Evolutionary conservation across 257 asterid genomes (phyloP).

Genomic region (Salvia hispanica): DNA sequence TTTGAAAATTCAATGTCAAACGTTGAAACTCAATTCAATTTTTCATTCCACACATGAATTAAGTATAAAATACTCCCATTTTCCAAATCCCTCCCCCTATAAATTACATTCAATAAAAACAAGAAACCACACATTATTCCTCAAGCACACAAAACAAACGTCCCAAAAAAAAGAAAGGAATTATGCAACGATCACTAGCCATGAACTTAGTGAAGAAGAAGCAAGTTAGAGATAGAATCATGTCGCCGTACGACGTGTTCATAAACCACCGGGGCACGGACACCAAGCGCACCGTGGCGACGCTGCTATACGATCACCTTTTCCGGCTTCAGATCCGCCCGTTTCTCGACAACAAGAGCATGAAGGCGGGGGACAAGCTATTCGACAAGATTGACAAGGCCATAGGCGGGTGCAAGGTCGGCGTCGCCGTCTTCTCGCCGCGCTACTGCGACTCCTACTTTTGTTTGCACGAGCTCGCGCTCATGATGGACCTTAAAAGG

Average conservation of each 20-base stretch:
- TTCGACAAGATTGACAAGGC: constrained; percentile 63
- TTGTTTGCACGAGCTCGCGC: constrained; percentile 68
- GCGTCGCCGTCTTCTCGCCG: constrained; percentile 74
- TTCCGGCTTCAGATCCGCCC: constrained; percentile 48
- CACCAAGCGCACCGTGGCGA: constrained; percentile 74
- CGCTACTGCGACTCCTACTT: constrained; percentile 73
- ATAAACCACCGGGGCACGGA: constrained; percentile 78
- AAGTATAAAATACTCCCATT: background rate
- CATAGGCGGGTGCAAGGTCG: constrained; percentile 55
- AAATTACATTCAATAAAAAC: background rate
- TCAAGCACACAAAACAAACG: background rate
- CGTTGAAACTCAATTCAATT: background rate
- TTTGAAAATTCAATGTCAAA: constrained; percentile 34
- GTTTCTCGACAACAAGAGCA: constrained; percentile 77
- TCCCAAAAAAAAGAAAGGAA: background rate
- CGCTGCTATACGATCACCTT: constrained; percentile 61
- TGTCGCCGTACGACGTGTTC: constrained; percentile 62
- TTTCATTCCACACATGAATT: constrained; percentile 5
- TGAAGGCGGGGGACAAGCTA: constrained; percentile 78
- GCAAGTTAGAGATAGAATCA: background rate
- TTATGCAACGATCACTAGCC: constrained; percentile 52
- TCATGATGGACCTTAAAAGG: constrained; percentile 59
- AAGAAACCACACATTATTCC: background rate
- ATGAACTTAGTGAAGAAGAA: constrained; percentile 16
- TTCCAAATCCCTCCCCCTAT: background rate